Percentiles rank a stretch among this genome's conserved stretches.
These are phyloP conservation scores for Sporisorium reilianum DNA, from an alignment of 1,284 basidiomycete genomes.

Conservation along the genomic window DNA sequence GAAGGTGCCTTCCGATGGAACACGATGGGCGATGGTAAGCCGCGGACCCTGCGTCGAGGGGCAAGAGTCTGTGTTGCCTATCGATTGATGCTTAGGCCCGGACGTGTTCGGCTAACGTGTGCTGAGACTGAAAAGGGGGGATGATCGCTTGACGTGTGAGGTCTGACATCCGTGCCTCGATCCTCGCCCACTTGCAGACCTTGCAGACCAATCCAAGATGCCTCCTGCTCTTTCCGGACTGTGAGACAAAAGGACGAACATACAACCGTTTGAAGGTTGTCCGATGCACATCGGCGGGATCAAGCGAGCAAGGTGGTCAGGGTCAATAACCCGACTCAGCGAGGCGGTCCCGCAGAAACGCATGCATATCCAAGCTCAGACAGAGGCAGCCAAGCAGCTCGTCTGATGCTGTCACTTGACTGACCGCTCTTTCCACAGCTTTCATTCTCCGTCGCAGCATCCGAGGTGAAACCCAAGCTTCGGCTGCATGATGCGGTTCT, in stretches of 20 bases:
- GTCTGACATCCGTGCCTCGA: not conserved
- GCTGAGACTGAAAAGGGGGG: not conserved
- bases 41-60: not conserved
- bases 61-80: not conserved
- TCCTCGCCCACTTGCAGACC: not conserved
- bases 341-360: too few species aligned
- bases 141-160: not conserved
- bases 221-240: not conserved
- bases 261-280: not conserved
- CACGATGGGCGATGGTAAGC: not conserved
- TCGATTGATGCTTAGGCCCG: not conserved
- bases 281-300: not conserved
- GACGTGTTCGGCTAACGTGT: not conserved
- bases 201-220: not conserved
- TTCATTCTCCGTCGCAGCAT: conserved; percentile 1
- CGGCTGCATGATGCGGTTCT: not conserved
- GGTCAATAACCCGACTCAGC: too few species aligned
- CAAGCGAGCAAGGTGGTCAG: not conserved
- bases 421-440: not conserved
- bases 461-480: not conserved
- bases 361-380: not conserved
- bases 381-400: not conserved
- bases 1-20: not conserved
- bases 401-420: not conserved
- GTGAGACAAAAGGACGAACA: too few species aligned